Percentiles rank a stretch among this genome's conserved stretches.
phyloP scores from a whole-genome alignment of 2,329 filamentous ascomycete species.

The Stachybotrys chlorohalonatus region DNA sequence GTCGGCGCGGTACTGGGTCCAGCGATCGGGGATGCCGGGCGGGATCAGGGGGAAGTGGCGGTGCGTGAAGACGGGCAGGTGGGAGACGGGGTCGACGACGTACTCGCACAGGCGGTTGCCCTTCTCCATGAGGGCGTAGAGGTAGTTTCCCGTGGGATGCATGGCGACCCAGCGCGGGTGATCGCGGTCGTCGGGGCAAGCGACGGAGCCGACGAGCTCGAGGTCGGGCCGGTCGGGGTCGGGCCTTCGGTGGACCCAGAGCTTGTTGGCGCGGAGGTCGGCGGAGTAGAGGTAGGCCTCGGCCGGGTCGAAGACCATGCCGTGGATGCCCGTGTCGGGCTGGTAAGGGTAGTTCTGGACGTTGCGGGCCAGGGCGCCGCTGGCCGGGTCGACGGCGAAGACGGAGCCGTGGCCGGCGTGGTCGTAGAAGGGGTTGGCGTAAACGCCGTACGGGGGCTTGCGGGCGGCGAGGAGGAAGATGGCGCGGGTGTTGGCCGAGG shows the following conservation, averaged over 20 bases:
- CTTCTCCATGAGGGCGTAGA: slow-evolving; percentile 86
- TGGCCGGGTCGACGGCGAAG: slow-evolving; percentile 46
- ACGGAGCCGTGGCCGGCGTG: slow-evolving; percentile 76
- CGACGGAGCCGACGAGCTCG: slow-evolving; percentile 61
- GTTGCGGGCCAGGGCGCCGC: slow-evolving; percentile 52
- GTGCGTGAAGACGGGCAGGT: slow-evolving; percentile 70
- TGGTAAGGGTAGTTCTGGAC: slow-evolving; percentile 68
- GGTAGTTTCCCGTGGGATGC: slow-evolving; percentile 65
- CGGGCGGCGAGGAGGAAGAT: slow-evolving; percentile 80
- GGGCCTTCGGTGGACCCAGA: slow-evolving; percentile 77
- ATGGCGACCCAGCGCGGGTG: slow-evolving; percentile 86
- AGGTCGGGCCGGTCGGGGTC: slow-evolving; percentile 28
- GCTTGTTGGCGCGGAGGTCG: slow-evolving; percentile 67
- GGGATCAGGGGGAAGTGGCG: slow-evolving; percentile 72
- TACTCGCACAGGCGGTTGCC: slow-evolving; percentile 79
- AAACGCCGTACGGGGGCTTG: slow-evolving; percentile 71
- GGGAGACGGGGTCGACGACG: slow-evolving; percentile 63
- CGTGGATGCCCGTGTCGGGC: slow-evolving; percentile 63
- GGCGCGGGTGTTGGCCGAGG: slow-evolving; percentile 72
- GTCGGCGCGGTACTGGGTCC: slow-evolving; percentile 71
- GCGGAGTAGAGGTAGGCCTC: slow-evolving; percentile 73
- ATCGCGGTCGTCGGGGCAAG: slow-evolving; percentile 61
- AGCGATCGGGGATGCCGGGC: slow-evolving; percentile 48
- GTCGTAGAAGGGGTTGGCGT: slow-evolving; percentile 86
- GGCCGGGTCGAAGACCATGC: slow-evolving; percentile 69